These are phyloP conservation scores for Aechmea fasciata DNA, from an alignment of 176 grass and related monocot species.

Conservation along the genomic window DNA sequence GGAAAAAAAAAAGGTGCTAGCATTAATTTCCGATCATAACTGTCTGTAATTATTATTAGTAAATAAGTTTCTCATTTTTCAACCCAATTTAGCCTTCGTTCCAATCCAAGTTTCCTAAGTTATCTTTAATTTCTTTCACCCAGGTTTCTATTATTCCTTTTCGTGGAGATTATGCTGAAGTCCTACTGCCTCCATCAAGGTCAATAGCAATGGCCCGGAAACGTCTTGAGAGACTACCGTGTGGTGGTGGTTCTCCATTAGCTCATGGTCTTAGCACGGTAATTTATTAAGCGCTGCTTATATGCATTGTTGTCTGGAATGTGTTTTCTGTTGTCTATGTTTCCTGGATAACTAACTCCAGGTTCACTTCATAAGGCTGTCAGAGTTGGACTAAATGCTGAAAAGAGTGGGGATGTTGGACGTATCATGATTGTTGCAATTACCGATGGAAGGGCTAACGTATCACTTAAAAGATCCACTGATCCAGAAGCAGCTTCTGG, in stretches of 20 bases:
- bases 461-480: constrained; percentile 86
- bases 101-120: background rate
- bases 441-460: constrained; percentile 92
- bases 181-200: constrained; percentile 90
- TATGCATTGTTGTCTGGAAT: constrained; percentile 1
- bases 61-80: no score
- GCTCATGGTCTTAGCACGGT: constrained; percentile 94
- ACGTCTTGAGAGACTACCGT: constrained; percentile 91
- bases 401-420: constrained; percentile 96
- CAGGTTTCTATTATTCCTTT: constrained; percentile 98
- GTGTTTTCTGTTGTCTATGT: background rate
- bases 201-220: constrained; percentile 98
- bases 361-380: constrained; percentile 52
- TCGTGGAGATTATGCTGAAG: constrained; percentile 97
- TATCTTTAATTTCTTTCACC: constrained; percentile 12
- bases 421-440: constrained; percentile 97
- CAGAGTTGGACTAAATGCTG: constrained; percentile 97
- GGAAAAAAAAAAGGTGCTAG: no score
- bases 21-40: no score
- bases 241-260: constrained; percentile 93
- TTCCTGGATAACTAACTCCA: constrained; percentile 19
- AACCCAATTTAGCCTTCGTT: background rate
- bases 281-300: constrained; percentile 23
- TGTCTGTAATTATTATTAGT: no score
- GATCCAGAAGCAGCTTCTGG: constrained; percentile 72